A percentile compares a stretch with the other conserved stretches of the same genome.
These are phyloP conservation scores for Coemansia sp. DNA, from an alignment of 192 early-diverging fungal genomes.

Conservation along the genomic window DNA sequence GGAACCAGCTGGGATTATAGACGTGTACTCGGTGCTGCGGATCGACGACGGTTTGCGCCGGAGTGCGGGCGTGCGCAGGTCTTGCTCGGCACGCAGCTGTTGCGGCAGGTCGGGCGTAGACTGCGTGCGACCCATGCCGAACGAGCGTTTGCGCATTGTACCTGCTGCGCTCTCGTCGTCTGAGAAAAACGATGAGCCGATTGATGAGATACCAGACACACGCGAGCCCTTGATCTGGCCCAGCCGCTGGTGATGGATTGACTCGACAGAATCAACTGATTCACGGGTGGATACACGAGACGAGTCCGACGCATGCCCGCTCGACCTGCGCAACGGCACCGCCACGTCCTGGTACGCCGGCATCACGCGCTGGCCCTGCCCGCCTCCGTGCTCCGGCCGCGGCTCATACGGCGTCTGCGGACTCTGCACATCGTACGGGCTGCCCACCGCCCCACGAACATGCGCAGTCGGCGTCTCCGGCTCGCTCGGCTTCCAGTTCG, in stretches of 20 bases:
- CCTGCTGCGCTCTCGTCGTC: conserved; percentile 34
- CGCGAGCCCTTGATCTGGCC: conserved; percentile 16
- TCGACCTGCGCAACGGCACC: conserved; percentile 42
- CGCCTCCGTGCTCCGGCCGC: conserved; percentile 46
- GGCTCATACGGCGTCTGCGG: conserved; percentile 52
- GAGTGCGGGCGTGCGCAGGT: conserved; percentile 3
- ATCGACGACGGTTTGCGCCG: conserved; percentile 15
- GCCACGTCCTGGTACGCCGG: conserved; percentile 42
- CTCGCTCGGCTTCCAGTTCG: conserved; percentile 2
- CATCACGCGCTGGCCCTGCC: conserved; percentile 31
- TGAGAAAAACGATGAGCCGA: conserved; percentile 49
- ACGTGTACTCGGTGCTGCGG: conserved; percentile 38
- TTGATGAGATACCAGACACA: conserved; percentile 37
- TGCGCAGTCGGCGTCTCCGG: conserved; percentile 21
- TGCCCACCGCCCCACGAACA: background rate
- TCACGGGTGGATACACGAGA: background rate
- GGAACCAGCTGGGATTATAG: conserved; percentile 38
- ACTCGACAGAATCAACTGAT: conserved; percentile 6
- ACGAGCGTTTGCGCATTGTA: conserved; percentile 3
- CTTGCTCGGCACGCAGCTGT: conserved; percentile 14
- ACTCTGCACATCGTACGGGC: conserved; percentile 46
- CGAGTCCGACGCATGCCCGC: conserved; percentile 9
- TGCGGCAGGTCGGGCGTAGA: conserved; percentile 33
- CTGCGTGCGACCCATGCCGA: conserved; percentile 23
- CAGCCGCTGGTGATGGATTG: conserved; percentile 19